Conservation (phyloP, 208 protist species). For the Giardia duodenalis region DNA sequence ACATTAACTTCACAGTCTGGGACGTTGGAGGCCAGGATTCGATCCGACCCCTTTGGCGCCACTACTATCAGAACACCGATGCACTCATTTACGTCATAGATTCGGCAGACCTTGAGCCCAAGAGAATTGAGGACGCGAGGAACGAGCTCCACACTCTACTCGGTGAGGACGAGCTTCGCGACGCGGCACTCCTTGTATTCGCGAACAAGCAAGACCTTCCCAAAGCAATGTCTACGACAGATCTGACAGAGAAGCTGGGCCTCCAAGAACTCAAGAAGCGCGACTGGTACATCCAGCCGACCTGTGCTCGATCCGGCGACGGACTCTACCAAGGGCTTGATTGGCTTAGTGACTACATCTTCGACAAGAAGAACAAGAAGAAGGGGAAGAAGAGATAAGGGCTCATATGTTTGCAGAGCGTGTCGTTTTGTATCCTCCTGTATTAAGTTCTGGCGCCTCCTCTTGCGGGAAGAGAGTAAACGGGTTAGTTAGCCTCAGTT, state of each 20-base stretch:
- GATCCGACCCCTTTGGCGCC: conserved; percentile 41
- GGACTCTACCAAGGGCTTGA: conserved; percentile 31
- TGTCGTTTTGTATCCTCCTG: too few relatives aligned
- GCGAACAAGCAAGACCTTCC: conserved; percentile 92
- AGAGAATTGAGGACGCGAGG: conserved; percentile 31
- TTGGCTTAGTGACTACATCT: conserved; percentile 23
- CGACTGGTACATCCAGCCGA: conserved; percentile 38
- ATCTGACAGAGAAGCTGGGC: conserved; percentile 60
- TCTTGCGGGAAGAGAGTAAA: too few relatives aligned
- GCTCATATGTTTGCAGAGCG: too few relatives aligned
- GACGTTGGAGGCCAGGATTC: conserved; percentile 44
- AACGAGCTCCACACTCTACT: conserved; percentile 80
- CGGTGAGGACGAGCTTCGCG: conserved; percentile 81
- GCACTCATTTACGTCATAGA: conserved; percentile 45
- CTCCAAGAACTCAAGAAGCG: conserved; percentile 44
- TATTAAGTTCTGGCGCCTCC: too few relatives aligned
- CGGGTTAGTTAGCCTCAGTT: too few relatives aligned
- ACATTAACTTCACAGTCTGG: conserved; percentile 41
- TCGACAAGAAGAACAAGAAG: neutral
- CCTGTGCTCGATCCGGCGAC: conserved; percentile 35
- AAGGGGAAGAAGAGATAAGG: neutral
- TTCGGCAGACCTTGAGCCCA: conserved; percentile 23
- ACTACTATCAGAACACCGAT: conserved; percentile 42
- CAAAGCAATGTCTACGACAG: conserved; percentile 57
- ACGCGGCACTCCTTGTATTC: conserved; percentile 81